Percentiles rank a stretch among this genome's conserved stretches.
These are phyloP conservation scores for Diutina ranongensis DNA, from an alignment of 1,139 yeast genomes.

Conservation along the genomic window DNA sequence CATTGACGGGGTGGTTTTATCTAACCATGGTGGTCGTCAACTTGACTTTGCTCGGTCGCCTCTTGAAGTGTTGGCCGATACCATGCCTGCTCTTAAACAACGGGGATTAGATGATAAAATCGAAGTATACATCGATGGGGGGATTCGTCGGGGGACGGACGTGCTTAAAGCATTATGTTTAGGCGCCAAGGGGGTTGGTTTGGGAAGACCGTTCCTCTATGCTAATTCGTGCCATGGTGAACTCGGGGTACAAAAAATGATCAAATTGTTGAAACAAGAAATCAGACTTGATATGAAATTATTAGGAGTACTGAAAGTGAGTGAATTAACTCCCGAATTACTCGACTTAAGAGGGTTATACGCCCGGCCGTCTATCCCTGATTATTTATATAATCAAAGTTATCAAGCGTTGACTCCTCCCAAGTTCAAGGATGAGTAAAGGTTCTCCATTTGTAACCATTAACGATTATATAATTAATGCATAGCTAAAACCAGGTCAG, in stretches of 20 bases:
- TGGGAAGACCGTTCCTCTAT: constrained; percentile 63
- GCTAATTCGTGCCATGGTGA: constrained; percentile 68
- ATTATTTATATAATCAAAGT: constrained; percentile 9
- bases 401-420: constrained; percentile 10
- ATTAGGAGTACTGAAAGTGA: constrained; percentile 42
- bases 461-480: background rate
- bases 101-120: constrained; percentile 31
- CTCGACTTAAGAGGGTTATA: constrained; percentile 9
- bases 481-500: background rate
- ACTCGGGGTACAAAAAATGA: constrained; percentile 68
- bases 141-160: constrained; percentile 63
- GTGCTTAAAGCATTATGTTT: constrained; percentile 53
- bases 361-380: constrained; percentile 8
- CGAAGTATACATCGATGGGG: constrained; percentile 52
- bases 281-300: constrained; percentile 81
- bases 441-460: background rate
- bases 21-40: constrained; percentile 72
- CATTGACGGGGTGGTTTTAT: constrained; percentile 50
- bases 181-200: constrained; percentile 65
- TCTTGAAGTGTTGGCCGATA: constrained; percentile 54
- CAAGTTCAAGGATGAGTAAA: constrained; percentile 7
- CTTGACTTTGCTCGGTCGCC: constrained; percentile 60
- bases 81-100: constrained; percentile 43
- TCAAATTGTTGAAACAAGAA: constrained; percentile 71
- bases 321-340: constrained; percentile 9